These are phyloP conservation scores for Leptographium galeiforme DNA, from an alignment of 2,329 filamentous ascomycete species.

Conservation along the genomic window DNA sequence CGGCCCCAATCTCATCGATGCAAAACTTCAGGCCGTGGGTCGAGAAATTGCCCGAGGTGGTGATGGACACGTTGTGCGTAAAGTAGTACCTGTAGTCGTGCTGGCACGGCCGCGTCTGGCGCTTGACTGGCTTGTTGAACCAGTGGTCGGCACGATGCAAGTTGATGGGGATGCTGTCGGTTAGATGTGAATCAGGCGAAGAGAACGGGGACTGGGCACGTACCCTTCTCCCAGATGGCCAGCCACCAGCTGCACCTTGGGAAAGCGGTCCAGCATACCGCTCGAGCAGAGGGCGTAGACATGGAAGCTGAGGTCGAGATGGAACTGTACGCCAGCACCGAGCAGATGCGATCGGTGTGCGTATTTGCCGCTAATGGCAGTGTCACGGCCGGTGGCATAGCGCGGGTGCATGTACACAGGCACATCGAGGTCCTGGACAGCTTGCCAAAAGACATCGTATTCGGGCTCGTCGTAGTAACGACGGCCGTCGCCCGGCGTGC, in stretches of 20 bases:
- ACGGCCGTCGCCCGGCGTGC: slow-evolving; percentile 10
- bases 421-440: slow-evolving; percentile 18
- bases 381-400: slow-evolving; percentile 17
- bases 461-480: slow-evolving; percentile 19
- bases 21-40: slow-evolving; percentile 26
- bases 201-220: slow-evolving; percentile 5
- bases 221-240: slow-evolving; percentile 30
- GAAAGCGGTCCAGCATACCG: slow-evolving; percentile 28
- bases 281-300: slow-evolving; percentile 29
- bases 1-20: slow-evolving; percentile 23
- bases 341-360: slow-evolving; percentile 19
- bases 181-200: not conserved
- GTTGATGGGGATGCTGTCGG: slow-evolving; percentile 25
- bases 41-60: slow-evolving; percentile 26
- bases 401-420: slow-evolving; percentile 22
- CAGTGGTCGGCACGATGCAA: slow-evolving; percentile 26
- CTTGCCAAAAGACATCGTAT: slow-evolving; percentile 19
- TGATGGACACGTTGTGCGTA: slow-evolving; percentile 26
- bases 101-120: slow-evolving; percentile 21
- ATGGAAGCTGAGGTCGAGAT: slow-evolving; percentile 30
- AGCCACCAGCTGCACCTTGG: slow-evolving; percentile 25
- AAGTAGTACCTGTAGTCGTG: slow-evolving; percentile 27
- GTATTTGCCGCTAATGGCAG: slow-evolving; percentile 14
- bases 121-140: slow-evolving; percentile 29
- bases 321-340: slow-evolving; percentile 23